Base-by-base conservation (phyloP, 2,329 filamentous ascomycete species). In the Phialophora chinensis region DNA sequence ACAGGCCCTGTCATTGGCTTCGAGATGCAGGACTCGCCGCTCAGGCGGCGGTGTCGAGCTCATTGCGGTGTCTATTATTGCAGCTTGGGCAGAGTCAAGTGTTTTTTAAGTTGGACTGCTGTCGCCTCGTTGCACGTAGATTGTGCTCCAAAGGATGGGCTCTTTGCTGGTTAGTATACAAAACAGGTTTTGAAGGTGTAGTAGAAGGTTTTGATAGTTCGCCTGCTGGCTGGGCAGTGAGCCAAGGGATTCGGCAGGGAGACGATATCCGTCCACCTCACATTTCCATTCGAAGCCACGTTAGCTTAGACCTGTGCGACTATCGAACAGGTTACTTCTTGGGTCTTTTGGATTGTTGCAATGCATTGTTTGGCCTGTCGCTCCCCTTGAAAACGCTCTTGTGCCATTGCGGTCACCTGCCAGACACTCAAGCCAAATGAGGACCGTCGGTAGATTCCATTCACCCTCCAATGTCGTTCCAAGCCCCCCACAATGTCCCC, bases 401-500 rank as follows among this genome's bases (percentile, higher is more conserved):
- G 12, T 25, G 3, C n/a, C 31, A 17, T 35, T 10, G 29, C 56
- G 20, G 11, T 27, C 17, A 12, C 27, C 12, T 59, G 29, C 58
- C 29, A 50, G 11, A 17, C 17, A 44, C 53, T 12, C 47, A 7
- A 61, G 3, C 31, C 11, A 31, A 33, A 61, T 61, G 59, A 53
- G 31, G 23, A 12, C 23, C 20, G 29, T 52, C 29, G 31, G 20
- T 29, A 25, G 29, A 31, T 31, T 23, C 49, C 6, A 53, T 52
- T 42, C 33, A 17, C 47, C 20, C 44, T 38, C 55, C 60, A 25
- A 80, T 80, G 79, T 77, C 81, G 56, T 92, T 91, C 79, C 82
- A 86, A 57, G 80, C 90, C 44, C 89, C 90, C 17, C 87, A 86
- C 76, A 88, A 90, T 79, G 83, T 89, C n/a, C 90, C 90, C 89